These are phyloP conservation scores for Tylopilus sp. DNA, from an alignment of 768 basidiomycete genomes.

Conservation along the genomic window DNA sequence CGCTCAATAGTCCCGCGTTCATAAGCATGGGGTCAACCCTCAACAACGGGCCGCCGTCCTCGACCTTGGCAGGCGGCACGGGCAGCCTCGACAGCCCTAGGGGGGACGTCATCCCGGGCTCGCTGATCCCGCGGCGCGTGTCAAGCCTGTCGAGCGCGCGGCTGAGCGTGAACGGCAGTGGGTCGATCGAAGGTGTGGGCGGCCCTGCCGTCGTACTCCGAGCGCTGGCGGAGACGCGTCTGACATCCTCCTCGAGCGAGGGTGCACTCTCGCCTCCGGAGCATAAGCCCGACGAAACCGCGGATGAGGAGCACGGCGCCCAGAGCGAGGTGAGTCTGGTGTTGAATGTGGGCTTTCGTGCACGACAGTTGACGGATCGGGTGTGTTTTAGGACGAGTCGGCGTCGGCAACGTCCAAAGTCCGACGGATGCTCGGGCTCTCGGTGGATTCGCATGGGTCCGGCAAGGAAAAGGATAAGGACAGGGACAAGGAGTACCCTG, in stretches of 20 bases:
- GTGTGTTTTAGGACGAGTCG: slow-evolving; percentile 50
- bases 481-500: slow-evolving; percentile 36
- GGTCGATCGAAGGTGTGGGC: slow-evolving; percentile 18
- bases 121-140: slow-evolving; percentile 20
- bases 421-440: slow-evolving; percentile 61
- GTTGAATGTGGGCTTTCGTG: background rate
- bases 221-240: slow-evolving; percentile 43
- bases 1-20: slow-evolving; percentile 40
- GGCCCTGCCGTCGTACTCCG: slow-evolving; percentile 19
- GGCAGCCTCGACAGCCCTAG: slow-evolving; percentile 34
- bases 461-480: slow-evolving; percentile 20
- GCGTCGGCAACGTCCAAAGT: slow-evolving; percentile 32
- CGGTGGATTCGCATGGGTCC: slow-evolving; percentile 34
- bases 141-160: slow-evolving; percentile 28
- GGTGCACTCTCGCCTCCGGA: slow-evolving; percentile 42
- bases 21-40: slow-evolving; percentile 29
- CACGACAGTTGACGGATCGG: background rate
- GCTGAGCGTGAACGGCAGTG: slow-evolving; percentile 24
- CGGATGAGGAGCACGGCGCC: slow-evolving; percentile 49
- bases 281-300: slow-evolving; percentile 30
- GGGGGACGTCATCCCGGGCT: slow-evolving; percentile 15
- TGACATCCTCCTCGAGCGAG: slow-evolving; percentile 62
- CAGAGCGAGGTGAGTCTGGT: slow-evolving; percentile 62
- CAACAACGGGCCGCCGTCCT: slow-evolving; percentile 19
- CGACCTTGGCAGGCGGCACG: slow-evolving; percentile 17